Evolutionary conservation across 768 basidiomycete genomes (phyloP).

Genomic region (Suillus placidus): DNA sequence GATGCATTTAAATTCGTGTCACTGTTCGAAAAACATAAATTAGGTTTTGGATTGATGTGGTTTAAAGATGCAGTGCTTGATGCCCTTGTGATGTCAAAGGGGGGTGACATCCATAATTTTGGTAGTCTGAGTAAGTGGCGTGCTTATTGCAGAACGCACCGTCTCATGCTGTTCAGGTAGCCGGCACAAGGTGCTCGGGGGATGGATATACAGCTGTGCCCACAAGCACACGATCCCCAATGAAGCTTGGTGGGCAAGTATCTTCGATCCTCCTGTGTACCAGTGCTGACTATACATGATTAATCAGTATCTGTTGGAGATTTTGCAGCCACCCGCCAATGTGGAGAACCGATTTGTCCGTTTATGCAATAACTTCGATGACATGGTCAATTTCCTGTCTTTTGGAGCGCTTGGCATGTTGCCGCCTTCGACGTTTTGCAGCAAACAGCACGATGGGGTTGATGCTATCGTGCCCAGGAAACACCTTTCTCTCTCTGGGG

Average conservation of each 20-base stretch:
- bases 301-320: conserved; percentile 12
- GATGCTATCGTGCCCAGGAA: conserved; percentile 16
- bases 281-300: not conserved
- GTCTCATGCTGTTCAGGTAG: conserved; percentile 9
- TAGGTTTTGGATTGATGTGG: conserved; percentile 27
- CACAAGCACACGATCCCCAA: conserved; percentile 27
- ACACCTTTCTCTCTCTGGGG: conserved; percentile 25
- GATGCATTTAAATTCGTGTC: conserved; percentile 20
- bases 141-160: not conserved
- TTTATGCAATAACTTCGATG: conserved; percentile 33
- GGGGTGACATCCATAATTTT: conserved; percentile 16
- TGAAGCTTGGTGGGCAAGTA: conserved; percentile 37
- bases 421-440: conserved; percentile 25
- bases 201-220: conserved; percentile 33
- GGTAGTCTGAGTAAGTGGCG: conserved; percentile 13
- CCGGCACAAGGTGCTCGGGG: conserved; percentile 30
- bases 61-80: conserved; percentile 32
- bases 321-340: conserved; percentile 18
- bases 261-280: not conserved
- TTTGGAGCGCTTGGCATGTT: conserved; percentile 24
- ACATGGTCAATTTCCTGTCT: conserved; percentile 33
- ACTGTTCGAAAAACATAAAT: conserved; percentile 1
- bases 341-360: conserved; percentile 35
- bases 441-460: not conserved
- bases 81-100: conserved; percentile 19